Percentiles rank a stretch among this genome's conserved stretches.
These are phyloP conservation scores for Penicillium sp. DNA, from an alignment of 2,329 filamentous ascomycete species.

Conservation along the genomic window DNA sequence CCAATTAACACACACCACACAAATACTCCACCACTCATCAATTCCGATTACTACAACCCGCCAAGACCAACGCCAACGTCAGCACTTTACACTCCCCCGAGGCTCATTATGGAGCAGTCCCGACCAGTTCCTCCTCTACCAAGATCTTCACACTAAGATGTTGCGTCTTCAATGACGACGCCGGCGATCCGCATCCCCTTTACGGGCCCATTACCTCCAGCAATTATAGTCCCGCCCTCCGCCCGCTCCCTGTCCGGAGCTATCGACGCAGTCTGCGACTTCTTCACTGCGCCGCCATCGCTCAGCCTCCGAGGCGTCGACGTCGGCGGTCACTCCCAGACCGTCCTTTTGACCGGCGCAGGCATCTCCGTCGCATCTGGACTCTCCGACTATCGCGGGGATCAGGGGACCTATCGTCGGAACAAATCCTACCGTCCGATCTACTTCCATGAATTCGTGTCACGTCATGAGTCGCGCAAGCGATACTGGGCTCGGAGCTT, in stretches of 20 bases:
- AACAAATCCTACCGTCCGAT: constrained; percentile 91
- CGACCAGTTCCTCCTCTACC: constrained; percentile 9
- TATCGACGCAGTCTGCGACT: constrained; percentile 74
- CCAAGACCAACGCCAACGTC: constrained; percentile 11
- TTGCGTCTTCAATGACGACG: constrained; percentile 63
- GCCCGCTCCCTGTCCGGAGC: constrained; percentile 74
- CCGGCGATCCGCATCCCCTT: constrained; percentile 88
- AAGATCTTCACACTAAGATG: constrained; percentile 19
- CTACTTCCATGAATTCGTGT: constrained; percentile 87
- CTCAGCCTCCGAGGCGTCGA: constrained; percentile 50
- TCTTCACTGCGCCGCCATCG: constrained; percentile 68
- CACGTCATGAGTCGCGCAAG: constrained; percentile 81
- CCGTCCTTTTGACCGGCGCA: constrained; percentile 75
- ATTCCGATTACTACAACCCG: constrained; percentile 6
- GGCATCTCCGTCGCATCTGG: constrained; percentile 93
- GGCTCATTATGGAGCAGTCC: too few relatives aligned
- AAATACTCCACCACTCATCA: not conserved
- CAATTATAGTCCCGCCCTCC: constrained; percentile 72
- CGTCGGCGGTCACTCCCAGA: constrained; percentile 57
- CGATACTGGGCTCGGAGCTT: constrained; percentile 96
- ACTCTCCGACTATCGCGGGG: constrained; percentile 87
- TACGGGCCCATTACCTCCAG: constrained; percentile 77
- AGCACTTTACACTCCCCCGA: not conserved
- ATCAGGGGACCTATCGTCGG: constrained; percentile 86
- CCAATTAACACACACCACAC: too few relatives aligned